Conservation (phyloP, 192 early-diverging fungal genomes). For the Chytriomyces sp. region DNA sequence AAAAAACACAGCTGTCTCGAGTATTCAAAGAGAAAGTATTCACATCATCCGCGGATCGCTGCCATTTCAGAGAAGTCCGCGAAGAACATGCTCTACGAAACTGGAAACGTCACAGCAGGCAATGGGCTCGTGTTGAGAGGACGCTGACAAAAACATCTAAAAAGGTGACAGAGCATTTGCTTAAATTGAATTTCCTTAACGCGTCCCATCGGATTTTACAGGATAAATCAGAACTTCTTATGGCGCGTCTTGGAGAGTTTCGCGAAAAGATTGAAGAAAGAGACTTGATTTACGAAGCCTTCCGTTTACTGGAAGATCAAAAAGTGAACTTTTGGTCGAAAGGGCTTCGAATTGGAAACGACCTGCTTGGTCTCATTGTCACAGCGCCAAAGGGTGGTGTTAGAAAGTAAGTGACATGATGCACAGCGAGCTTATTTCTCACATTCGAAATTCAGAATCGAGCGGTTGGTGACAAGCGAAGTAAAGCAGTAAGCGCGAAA, state of each 20-base stretch:
- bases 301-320: conserved; percentile 50
- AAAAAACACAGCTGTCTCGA: neutral
- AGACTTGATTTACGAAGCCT: conserved; percentile 55
- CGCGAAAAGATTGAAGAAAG: conserved; percentile 52
- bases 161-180: conserved; percentile 9
- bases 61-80: conserved; percentile 40
- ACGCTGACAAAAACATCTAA: conserved; percentile 36
- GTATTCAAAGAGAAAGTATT: conserved; percentile 30
- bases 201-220: conserved; percentile 9
- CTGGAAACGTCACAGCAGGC: conserved; percentile 50
- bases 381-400: conserved; percentile 53
- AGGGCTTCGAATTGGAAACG: conserved; percentile 57
- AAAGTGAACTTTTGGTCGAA: conserved; percentile 59
- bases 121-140: conserved; percentile 44
- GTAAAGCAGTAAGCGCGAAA: conserved; percentile 20
- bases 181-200: neutral
- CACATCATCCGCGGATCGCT: too few species aligned
- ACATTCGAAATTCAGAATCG: conserved; percentile 20
- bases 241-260: conserved; percentile 52
- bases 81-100: conserved; percentile 51
- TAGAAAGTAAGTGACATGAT: conserved; percentile 41
- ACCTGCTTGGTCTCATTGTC: conserved; percentile 56
- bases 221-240: conserved; percentile 44
- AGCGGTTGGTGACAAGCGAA: conserved; percentile 37
- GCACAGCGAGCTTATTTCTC: neutral